These are phyloP conservation scores for Melastoma malabathricum DNA, from an alignment of 345 rosid species.

Conservation along the genomic window DNA sequence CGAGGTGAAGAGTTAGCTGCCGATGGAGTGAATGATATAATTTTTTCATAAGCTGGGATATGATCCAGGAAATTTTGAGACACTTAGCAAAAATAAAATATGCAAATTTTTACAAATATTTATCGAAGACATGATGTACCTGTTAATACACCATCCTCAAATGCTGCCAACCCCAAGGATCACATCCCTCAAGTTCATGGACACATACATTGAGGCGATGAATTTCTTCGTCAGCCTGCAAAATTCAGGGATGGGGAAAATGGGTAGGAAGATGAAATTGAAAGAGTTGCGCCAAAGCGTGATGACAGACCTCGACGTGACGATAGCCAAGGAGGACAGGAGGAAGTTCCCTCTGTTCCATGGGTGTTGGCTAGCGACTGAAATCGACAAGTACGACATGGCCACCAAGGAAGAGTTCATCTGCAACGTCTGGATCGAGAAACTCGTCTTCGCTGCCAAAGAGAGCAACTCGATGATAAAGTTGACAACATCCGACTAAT, in stretches of 20 bases:
- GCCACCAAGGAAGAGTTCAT: background rate
- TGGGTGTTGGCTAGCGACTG: conserved; percentile 4
- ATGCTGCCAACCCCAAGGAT: conserved; percentile 24
- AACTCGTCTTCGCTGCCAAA: conserved; percentile 9
- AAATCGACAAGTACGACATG: background rate
- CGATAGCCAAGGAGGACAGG: background rate
- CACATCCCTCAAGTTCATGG: conserved; percentile 14
- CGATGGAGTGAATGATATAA: no score
- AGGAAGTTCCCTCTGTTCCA: conserved; percentile 4
- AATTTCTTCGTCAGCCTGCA: conserved; percentile 6
- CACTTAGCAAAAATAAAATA: no score
- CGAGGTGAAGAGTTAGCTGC: no score
- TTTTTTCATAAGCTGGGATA: no score
- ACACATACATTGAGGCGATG: conserved; percentile 14
- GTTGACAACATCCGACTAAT: no score
- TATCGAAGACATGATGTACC: conserved; percentile 30
- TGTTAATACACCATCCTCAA: conserved; percentile 9
- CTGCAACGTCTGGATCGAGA: conserved; percentile 10
- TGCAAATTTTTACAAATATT: no score
- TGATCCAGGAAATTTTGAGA: no score
- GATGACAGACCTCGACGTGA: background rate
- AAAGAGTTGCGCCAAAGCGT: background rate
- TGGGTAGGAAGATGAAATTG: background rate
- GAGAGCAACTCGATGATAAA: conserved; percentile 7
- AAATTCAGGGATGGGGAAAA: background rate